Percentiles rank a stretch among this genome's conserved stretches.
phyloP scores from a whole-genome alignment of 1,139 yeast species.

The Candida pseudoviswanathii region DNA sequence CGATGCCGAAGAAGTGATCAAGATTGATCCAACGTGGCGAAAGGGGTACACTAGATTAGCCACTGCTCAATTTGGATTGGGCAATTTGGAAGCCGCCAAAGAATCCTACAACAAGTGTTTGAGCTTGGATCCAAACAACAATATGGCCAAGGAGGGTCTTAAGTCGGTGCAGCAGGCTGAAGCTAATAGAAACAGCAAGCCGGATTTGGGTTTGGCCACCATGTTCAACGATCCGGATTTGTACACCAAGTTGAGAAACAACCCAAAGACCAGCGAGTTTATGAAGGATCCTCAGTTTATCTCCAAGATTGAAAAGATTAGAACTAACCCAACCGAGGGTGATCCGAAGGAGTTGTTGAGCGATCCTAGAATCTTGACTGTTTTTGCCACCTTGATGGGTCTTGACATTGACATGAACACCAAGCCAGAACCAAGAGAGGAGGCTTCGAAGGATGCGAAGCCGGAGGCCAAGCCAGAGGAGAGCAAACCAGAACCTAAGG shows the following conservation, averaged over 20 bases:
- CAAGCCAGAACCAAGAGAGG: conserved; percentile 19
- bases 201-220: conserved; percentile 76
- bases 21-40: conserved; percentile 84
- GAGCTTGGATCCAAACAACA: conserved; percentile 77
- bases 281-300: conserved; percentile 89
- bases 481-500: conserved; percentile 6
- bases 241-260: conserved; percentile 69
- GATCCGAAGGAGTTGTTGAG: conserved; percentile 62
- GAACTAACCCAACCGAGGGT: conserved; percentile 74
- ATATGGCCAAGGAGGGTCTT: conserved; percentile 87
- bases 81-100: conserved; percentile 71
- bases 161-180: conserved; percentile 65
- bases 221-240: conserved; percentile 82
- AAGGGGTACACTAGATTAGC: conserved; percentile 94
- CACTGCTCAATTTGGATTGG: conserved; percentile 88
- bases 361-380: conserved; percentile 87
- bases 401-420: conserved; percentile 59
- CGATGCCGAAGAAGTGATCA: conserved; percentile 83
- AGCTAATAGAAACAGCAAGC: conserved; percentile 43
- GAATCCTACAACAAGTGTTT: conserved; percentile 77
- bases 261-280: conserved; percentile 86
- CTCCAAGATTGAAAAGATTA: conserved; percentile 65
- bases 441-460: conserved; percentile 11
- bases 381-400: conserved; percentile 87
- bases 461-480: conserved; percentile 19